Percentiles rank a stretch among this genome's conserved stretches.
Evolutionary conservation across 192 early-diverging fungal genomes (phyloP).

Genomic region (Mortierella claussenii): DNA sequence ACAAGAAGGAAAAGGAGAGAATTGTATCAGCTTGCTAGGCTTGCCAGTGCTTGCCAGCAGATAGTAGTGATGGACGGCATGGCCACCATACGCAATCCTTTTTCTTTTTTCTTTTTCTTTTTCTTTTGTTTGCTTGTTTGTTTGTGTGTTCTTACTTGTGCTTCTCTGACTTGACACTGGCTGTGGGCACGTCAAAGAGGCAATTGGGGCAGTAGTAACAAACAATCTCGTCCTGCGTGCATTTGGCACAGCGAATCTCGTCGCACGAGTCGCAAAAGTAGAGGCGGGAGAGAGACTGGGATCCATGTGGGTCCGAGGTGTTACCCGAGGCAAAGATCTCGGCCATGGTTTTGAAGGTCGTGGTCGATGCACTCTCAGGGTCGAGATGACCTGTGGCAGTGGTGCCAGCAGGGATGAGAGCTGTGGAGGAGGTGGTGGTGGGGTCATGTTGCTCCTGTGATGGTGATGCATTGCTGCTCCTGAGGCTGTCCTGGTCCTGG

Average conservation of each 20-base stretch:
- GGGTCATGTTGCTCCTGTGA: too few relatives aligned
- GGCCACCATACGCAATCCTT: too few relatives aligned
- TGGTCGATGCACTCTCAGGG: too few relatives aligned
- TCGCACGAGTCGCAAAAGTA: conserved; percentile 94
- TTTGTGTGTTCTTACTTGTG: conserved; percentile 85
- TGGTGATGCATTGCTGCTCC: conserved; percentile 5
- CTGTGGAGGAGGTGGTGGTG: neutral
- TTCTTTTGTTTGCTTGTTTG: neutral
- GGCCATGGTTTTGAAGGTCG: neutral
- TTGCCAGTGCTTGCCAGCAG: too few relatives aligned
- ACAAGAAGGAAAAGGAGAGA: neutral
- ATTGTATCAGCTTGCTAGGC: neutral
- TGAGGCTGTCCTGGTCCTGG: too few relatives aligned
- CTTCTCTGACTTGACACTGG: conserved; percentile 94
- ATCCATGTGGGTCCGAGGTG: conserved; percentile 41
- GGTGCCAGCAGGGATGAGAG: neutral
- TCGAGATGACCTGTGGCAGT: neutral
- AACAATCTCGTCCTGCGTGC: conserved; percentile 85
- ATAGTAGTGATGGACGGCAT: neutral
- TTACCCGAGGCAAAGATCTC: conserved; percentile 43
- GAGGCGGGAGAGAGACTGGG: conserved; percentile 68
- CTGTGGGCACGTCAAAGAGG: conserved; percentile 96
- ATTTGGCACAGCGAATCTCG: conserved; percentile 81
- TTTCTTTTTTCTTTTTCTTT: neutral
- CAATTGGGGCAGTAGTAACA: conserved; percentile 97